Evolutionary conservation across 2,329 filamentous ascomycete species (phyloP).

Genomic region (Fusarium guadeloupense): DNA sequence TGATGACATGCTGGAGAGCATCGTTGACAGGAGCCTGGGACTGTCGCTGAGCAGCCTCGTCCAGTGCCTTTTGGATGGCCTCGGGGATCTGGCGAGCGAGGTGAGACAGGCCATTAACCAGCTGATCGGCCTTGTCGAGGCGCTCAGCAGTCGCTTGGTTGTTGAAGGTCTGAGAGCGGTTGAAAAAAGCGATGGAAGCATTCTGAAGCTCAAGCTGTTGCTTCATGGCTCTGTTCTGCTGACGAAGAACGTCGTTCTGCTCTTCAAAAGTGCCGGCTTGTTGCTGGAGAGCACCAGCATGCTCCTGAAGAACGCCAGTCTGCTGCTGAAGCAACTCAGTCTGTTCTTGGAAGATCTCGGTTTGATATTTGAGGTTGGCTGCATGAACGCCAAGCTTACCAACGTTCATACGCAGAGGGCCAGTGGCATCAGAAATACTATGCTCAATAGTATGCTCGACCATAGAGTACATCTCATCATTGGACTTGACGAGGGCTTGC

Average conservation of each 20-base stretch:
- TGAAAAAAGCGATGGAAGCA: slow-evolving; percentile 28
- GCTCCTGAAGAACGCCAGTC: neutral
- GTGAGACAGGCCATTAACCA: slow-evolving; percentile 41
- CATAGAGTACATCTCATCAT: slow-evolving; percentile 43
- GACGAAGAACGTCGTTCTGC: neutral
- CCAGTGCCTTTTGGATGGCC: slow-evolving; percentile 40
- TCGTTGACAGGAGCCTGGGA: slow-evolving; percentile 30
- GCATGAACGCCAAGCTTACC: slow-evolving; percentile 19
- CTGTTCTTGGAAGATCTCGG: slow-evolving; percentile 22
- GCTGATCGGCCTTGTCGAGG: slow-evolving; percentile 24
- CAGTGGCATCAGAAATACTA: slow-evolving; percentile 46
- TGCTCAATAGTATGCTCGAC: slow-evolving; percentile 47
- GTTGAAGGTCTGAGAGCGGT: slow-evolving; percentile 25
- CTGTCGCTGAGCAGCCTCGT: slow-evolving; percentile 38
- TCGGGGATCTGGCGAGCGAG: slow-evolving; percentile 39
- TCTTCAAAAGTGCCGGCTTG: neutral
- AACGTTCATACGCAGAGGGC: slow-evolving; percentile 44
- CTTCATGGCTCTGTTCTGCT: slow-evolving; percentile 32
- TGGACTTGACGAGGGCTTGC: slow-evolving; percentile 9
- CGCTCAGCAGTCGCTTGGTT: slow-evolving; percentile 36
- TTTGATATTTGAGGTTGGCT: slow-evolving; percentile 37
- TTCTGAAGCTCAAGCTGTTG: slow-evolving; percentile 43
- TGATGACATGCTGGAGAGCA: slow-evolving; percentile 38
- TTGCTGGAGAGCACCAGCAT: neutral
- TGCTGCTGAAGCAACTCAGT: neutral